Base-by-base conservation (phyloP, 192 early-diverging fungal genomes). In the Gigaspora rosea region DNA sequence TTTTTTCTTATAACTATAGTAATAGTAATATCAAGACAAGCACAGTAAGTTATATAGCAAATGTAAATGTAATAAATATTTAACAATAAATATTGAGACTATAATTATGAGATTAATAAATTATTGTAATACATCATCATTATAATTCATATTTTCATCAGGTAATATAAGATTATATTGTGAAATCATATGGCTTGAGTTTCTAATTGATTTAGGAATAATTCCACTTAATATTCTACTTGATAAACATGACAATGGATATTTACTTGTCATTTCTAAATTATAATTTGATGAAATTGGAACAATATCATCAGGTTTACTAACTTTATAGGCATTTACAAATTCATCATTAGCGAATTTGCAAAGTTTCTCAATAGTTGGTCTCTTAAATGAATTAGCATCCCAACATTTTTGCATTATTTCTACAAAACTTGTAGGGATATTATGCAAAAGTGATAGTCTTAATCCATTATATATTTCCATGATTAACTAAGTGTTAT, bases 371-470 rank as follows among this genome's bases (percentile, higher is more conserved):
- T 66, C 64, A 13, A 47, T 47, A 51, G 68, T 70, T 51, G 68
- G 68, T 18, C 68, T 70, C 22, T 70, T 70, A 22, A 0, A 10
- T 22, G 68, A 49, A 51, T 49, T 47, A 51, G 6, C 11, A 70
- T 70, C 48, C 68, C 68, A 70, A 20, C 47, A 48, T 52, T 48
- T 51, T 70, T 70, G 48, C 68, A 70, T 70, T 20, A 70, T 22
- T 10, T n/a, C 18, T 22, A 15, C 15, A 27, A 18, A 70, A 13
- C 18, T 13, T 51, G 46, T 11, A 10, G 68, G 68, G 9, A 41
- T 70, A 70, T 52, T 27, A 15, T 18, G 47, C 7, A 49, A 20
- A 12, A 70, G 46, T 10, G 20, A 3, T 11, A 49, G 68, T 20
- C 68, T 22, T 8, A 32, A 51, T 18, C 68, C 68, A 18, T 22